Evolutionary conservation across 2,329 filamentous ascomycete genomes (phyloP).

Genomic region (Biscogniauxia mediterranea): DNA sequence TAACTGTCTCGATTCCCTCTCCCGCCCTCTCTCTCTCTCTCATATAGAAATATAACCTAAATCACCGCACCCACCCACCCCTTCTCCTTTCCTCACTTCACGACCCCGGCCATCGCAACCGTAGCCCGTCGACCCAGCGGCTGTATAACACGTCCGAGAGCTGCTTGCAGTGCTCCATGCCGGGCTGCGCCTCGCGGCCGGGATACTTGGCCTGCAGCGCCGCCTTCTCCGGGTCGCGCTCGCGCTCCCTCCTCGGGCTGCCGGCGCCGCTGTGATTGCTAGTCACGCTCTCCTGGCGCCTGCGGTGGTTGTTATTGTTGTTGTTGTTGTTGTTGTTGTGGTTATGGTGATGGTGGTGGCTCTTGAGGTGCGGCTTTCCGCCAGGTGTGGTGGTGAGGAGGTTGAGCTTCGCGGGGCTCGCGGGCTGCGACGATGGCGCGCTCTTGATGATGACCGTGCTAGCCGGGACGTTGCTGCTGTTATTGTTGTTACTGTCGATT

Average conservation of each 20-base stretch:
- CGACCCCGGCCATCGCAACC: conserved; percentile 61
- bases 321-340: no score
- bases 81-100: conserved; percentile 2
- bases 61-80: no score
- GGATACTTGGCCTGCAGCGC: conserved; percentile 53
- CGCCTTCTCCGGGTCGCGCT: conserved; percentile 40
- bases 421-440: conserved; percentile 21
- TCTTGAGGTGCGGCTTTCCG: conserved; percentile 77
- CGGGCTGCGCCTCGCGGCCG: conserved; percentile 55
- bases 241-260: conserved; percentile 38
- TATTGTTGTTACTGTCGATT: conserved; percentile 1
- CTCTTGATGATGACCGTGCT: conserved; percentile 60
- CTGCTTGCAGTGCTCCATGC: conserved; percentile 91
- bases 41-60: no score
- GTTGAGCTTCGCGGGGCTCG: conserved; percentile 63
- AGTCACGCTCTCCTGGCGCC: conserved; percentile 53
- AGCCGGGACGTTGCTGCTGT: conserved; percentile 42
- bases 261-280: conserved; percentile 14
- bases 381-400: conserved; percentile 76
- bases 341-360: conserved; percentile 43
- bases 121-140: conserved; percentile 83
- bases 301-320: conserved; percentile 46
- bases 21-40: no score
- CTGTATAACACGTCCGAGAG: conserved; percentile 88
- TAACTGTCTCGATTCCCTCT: no score